These are phyloP conservation scores for Chernovozyma aurita DNA, from an alignment of 1,139 yeast species.

Conservation along the genomic window DNA sequence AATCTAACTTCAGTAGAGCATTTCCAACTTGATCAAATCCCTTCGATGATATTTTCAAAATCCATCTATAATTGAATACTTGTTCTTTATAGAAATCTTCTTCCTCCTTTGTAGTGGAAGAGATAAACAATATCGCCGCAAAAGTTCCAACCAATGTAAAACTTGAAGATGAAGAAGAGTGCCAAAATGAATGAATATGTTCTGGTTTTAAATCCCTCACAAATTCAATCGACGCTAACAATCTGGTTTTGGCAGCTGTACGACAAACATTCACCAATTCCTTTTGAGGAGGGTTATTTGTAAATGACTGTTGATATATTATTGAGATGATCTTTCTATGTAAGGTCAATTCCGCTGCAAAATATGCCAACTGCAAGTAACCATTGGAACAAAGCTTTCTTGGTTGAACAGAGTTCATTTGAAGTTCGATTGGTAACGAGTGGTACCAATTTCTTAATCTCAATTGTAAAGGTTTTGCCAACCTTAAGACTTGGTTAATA, in stretches of 20 bases:
- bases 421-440: conserved; percentile 64
- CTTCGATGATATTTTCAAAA: conserved; percentile 64
- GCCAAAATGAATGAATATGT: conserved; percentile 87
- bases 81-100: conserved; percentile 60
- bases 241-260: conserved; percentile 76
- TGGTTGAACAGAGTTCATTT: conserved; percentile 58
- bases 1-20: conserved; percentile 65
- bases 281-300: conserved; percentile 46
- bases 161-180: conserved; percentile 71
- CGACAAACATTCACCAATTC: conserved; percentile 67
- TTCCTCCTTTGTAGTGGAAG: conserved; percentile 59
- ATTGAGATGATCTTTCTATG: conserved; percentile 75
- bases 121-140: conserved; percentile 70
- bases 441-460: conserved; percentile 81
- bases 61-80: conserved; percentile 71
- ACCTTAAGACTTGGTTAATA: conserved; percentile 61
- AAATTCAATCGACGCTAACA: conserved; percentile 78
- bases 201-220: conserved; percentile 72
- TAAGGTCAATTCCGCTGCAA: conserved; percentile 80
- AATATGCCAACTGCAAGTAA: conserved; percentile 75
- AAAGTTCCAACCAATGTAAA: conserved; percentile 81
- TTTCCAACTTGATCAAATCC: conserved; percentile 72
- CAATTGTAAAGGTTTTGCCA: conserved; percentile 84
- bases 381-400: conserved; percentile 67
- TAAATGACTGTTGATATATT: conserved; percentile 38